These are phyloP conservation scores for Teratosphaeria gauchensis DNA, from an alignment of 2,329 filamentous ascomycete genomes.

Conservation along the genomic window DNA sequence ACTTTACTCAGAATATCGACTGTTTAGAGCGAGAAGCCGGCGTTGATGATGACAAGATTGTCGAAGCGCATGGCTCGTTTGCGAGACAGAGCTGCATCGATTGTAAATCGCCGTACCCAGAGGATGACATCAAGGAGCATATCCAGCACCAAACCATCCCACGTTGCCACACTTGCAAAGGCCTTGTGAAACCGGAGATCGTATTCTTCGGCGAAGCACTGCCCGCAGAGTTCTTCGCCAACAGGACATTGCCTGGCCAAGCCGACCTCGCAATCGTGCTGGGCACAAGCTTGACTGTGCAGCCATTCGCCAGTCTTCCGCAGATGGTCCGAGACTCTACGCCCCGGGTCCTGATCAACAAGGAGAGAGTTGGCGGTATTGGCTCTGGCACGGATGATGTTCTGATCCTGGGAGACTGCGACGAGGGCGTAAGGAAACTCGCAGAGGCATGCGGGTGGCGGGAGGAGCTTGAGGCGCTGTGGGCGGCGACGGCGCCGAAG, in stretches of 20 bases:
- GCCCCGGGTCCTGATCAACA: conserved; percentile 79
- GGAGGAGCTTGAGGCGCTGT: conserved; percentile 69
- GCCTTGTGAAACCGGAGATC: conserved; percentile 86
- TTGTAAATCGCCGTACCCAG: conserved; percentile 63
- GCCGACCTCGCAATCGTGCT: conserved; percentile 77
- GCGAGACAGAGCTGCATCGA: conserved; percentile 86
- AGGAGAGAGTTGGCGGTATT: conserved; percentile 69
- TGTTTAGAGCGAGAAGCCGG: conserved; percentile 83
- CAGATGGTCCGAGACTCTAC: conserved; percentile 49
- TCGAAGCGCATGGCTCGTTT: conserved; percentile 95
- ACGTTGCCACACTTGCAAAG: conserved; percentile 59
- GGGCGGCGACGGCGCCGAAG: conserved; percentile 56
- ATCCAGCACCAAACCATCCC: conserved; percentile 62
- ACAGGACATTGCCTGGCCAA: conserved; percentile 43
- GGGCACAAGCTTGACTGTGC: conserved; percentile 79
- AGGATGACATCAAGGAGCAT: conserved; percentile 61
- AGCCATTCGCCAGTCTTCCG: conserved; percentile 80
- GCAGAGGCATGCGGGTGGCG: conserved; percentile 76
- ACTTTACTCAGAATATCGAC: conserved; percentile 98
- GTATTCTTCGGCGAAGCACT: conserved; percentile 82
- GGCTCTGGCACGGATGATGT: conserved; percentile 78
- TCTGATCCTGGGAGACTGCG: conserved; percentile 70
- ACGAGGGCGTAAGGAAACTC: conserved; percentile 67
- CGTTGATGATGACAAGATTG: conserved; percentile 67
- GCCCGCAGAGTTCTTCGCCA: conserved; percentile 55